Conservation (phyloP, 1,139 yeast genomes). For the Protomyces inouyei region DNA sequence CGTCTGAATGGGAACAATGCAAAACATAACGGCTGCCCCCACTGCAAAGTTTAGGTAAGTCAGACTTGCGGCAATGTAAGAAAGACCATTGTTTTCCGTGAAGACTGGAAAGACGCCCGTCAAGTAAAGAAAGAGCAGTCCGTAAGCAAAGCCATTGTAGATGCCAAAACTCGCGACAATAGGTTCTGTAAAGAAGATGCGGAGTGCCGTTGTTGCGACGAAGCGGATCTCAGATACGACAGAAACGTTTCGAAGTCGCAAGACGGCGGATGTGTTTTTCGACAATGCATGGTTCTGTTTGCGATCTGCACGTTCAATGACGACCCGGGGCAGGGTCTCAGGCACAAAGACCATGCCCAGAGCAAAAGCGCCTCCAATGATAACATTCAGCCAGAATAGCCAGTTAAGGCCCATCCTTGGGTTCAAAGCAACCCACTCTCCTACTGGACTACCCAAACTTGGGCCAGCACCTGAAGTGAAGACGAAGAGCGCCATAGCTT, state of each 20-base stretch:
- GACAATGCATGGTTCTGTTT: background rate
- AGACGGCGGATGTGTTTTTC: background rate
- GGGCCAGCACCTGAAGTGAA: slow-evolving; percentile 62
- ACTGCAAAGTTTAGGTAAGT: slow-evolving; percentile 27
- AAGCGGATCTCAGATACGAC: slow-evolving; percentile 10
- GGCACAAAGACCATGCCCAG: slow-evolving; percentile 42
- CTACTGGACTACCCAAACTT: slow-evolving; percentile 54
- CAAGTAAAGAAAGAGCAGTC: slow-evolving; percentile 50
- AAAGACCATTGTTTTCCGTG: slow-evolving; percentile 21
- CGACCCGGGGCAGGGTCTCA: slow-evolving; percentile 27
- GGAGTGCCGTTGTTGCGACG: slow-evolving; percentile 44
- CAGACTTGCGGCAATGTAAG: slow-evolving; percentile 21
- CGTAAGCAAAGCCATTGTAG: slow-evolving; percentile 83
- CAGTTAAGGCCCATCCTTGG: slow-evolving; percentile 50
- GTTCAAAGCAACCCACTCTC: slow-evolving; percentile 50
- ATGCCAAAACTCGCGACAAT: slow-evolving; percentile 75
- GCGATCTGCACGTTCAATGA: slow-evolving; percentile 1
- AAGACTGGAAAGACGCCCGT: slow-evolving; percentile 27
- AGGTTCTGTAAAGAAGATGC: slow-evolving; percentile 69
- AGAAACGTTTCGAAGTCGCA: slow-evolving; percentile 2
- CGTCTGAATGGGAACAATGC: slow-evolving; percentile 35
- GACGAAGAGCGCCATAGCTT: slow-evolving; percentile 56
- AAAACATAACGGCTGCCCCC: slow-evolving; percentile 25
- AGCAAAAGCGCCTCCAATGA: slow-evolving; percentile 49
- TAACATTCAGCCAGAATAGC: slow-evolving; percentile 58